Evolutionary conservation across 352 stramenopile species (phyloP).

Genomic region (Globisporangium ultimum): DNA sequence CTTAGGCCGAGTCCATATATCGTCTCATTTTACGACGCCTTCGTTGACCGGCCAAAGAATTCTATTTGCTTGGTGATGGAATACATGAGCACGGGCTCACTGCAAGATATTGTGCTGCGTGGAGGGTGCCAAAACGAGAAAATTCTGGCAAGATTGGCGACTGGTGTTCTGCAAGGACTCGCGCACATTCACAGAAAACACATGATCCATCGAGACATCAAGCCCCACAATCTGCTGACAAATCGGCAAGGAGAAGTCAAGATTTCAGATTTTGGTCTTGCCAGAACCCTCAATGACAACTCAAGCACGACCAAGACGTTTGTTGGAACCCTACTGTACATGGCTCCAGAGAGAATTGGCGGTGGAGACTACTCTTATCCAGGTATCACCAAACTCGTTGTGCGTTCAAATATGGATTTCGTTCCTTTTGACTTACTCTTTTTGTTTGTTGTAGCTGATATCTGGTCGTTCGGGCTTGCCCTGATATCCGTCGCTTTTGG

Average conservation of each 20-base stretch:
- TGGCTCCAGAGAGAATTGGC: constrained; percentile 92
- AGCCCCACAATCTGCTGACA: constrained; percentile 88
- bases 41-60: constrained; percentile 85
- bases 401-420: background rate
- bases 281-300: constrained; percentile 75
- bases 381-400: constrained; percentile 21
- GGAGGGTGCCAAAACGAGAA: constrained; percentile 83
- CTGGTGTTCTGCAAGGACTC: constrained; percentile 73
- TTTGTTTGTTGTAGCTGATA: constrained; percentile 40
- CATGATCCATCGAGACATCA: constrained; percentile 93
- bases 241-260: constrained; percentile 86
- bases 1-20: constrained; percentile 82
- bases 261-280: constrained; percentile 88
- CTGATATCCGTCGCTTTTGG: constrained; percentile 78
- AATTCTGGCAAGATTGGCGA: constrained; percentile 69
- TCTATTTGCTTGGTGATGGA: constrained; percentile 91
- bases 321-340: constrained; percentile 93
- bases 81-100: constrained; percentile 90
- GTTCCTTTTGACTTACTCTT: background rate
- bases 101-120: constrained; percentile 87
- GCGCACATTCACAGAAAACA: constrained; percentile 84
- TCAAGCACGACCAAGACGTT: constrained; percentile 86
- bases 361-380: constrained; percentile 89
- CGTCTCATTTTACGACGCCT: constrained; percentile 92
- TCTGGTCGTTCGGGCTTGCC: constrained; percentile 83